A percentile compares a stretch with the other conserved stretches of the same genome.
phyloP scores from a whole-genome alignment of 148 eudicot genomes.

The Selenicereus undatus region DNA sequence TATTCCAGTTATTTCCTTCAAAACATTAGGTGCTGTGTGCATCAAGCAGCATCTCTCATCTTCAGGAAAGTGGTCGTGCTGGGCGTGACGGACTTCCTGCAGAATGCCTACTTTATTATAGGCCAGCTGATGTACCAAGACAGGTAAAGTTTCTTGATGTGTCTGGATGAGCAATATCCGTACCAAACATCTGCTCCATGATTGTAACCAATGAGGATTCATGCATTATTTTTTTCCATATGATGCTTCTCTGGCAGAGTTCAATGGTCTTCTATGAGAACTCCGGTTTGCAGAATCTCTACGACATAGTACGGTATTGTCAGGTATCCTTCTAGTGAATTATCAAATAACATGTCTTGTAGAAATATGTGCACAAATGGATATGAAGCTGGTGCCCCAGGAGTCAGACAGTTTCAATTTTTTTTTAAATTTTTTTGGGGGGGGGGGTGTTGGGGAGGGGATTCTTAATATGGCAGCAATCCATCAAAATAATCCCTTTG shows the following conservation, averaged over 20 bases:
- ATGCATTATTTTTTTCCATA: neutral
- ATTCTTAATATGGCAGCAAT: neutral
- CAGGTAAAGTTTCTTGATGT: conserved; percentile 48
- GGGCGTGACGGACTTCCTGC: conserved; percentile 99
- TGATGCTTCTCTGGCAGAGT: conserved; percentile 60
- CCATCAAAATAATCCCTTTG: neutral
- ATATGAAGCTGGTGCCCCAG: neutral
- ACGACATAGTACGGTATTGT: conserved; percentile 78
- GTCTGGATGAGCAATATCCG: neutral
- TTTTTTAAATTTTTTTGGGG: neutral
- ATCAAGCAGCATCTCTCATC: conserved; percentile 11
- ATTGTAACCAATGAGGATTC: neutral
- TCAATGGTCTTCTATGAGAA: conserved; percentile 99
- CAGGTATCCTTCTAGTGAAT: conserved; percentile 44
- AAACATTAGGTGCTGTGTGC: conserved; percentile 5
- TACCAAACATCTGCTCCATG: conserved; percentile 13
- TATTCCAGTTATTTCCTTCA: neutral
- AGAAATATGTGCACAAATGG: neutral
- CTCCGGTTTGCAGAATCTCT: conserved; percentile 88
- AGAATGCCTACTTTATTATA: conserved; percentile 81
- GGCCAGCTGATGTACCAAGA: conserved; percentile 93
- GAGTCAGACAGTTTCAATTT: neutral
- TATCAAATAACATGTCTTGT: neutral
- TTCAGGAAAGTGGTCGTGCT: conserved; percentile 99
- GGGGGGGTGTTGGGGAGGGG: no score